phyloP scores from a whole-genome alignment of 2,329 filamentous ascomycete genomes.

The Aspergillus sp. region DNA sequence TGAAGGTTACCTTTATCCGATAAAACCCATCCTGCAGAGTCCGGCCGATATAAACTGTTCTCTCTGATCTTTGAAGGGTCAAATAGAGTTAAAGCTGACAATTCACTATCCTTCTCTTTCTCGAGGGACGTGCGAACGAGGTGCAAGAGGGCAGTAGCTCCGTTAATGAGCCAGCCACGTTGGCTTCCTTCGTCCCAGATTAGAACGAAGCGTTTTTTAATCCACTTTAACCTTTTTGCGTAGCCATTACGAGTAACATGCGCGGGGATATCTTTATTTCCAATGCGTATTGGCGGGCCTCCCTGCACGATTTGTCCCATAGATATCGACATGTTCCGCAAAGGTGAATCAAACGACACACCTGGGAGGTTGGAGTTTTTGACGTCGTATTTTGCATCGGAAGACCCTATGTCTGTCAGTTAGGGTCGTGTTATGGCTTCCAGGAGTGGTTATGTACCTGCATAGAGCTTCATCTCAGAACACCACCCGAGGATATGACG shows the following conservation, averaged over 20 bases:
- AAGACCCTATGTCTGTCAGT: background rate
- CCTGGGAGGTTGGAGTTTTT: background rate
- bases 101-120: background rate
- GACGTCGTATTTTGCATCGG: background rate
- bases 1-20: too few relatives aligned
- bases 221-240: background rate
- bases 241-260: background rate
- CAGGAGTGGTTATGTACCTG: background rate
- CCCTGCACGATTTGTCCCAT: too few relatives aligned
- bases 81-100: background rate
- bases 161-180: background rate
- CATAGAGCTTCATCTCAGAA: background rate
- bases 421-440: background rate
- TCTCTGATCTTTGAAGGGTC: background rate
- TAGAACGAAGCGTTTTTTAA: background rate
- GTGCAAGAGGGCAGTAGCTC: background rate
- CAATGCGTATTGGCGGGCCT: background rate
- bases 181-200: background rate
- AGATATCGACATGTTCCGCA: too few relatives aligned
- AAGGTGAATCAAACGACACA: too few relatives aligned
- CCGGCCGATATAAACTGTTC: too few relatives aligned
- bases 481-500: background rate
- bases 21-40: too few relatives aligned
- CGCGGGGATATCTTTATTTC: background rate
- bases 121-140: background rate